Conservation (phyloP, 805 yeast species). For the Kluyveromyces nonfermentans region DNA sequence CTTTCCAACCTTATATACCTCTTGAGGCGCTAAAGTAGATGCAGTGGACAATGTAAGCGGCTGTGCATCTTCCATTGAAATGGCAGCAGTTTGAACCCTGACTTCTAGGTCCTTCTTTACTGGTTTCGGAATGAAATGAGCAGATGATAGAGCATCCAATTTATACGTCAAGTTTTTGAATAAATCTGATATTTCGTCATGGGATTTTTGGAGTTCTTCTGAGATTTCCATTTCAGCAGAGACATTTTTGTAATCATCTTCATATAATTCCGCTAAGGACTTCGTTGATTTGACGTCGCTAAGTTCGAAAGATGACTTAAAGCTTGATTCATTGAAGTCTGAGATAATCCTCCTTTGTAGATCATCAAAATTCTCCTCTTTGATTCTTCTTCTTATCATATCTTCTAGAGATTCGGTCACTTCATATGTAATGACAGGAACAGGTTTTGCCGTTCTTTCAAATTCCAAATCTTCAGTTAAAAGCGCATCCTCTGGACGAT, state of each 20-base stretch:
- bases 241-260: constrained; percentile 64
- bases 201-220: constrained; percentile 63
- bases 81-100: constrained; percentile 72
- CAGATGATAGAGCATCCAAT: constrained; percentile 85
- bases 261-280: constrained; percentile 86
- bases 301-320: constrained; percentile 50
- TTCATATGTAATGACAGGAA: constrained; percentile 87
- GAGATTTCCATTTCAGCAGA: constrained; percentile 40
- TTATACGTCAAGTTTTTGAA: constrained; percentile 56
- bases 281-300: constrained; percentile 78
- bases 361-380: constrained; percentile 72
- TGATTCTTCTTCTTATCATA: constrained; percentile 73
- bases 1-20: constrained; percentile 52
- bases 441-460: constrained; percentile 91
- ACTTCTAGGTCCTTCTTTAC: constrained; percentile 70
- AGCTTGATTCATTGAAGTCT: constrained; percentile 53
- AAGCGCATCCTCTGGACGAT: constrained; percentile 78
- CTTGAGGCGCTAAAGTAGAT: constrained; percentile 88
- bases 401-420: constrained; percentile 83
- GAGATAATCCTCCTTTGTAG: constrained; percentile 62
- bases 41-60: constrained; percentile 74
- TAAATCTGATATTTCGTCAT: constrained; percentile 64
- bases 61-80: constrained; percentile 93
- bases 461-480: constrained; percentile 77
- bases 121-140: constrained; percentile 89